Evolutionary conservation across 1,139 yeast species (phyloP), one percentile per base, ranked within the genome.

Genomic region (Suhomyces choctaworum): DNA sequence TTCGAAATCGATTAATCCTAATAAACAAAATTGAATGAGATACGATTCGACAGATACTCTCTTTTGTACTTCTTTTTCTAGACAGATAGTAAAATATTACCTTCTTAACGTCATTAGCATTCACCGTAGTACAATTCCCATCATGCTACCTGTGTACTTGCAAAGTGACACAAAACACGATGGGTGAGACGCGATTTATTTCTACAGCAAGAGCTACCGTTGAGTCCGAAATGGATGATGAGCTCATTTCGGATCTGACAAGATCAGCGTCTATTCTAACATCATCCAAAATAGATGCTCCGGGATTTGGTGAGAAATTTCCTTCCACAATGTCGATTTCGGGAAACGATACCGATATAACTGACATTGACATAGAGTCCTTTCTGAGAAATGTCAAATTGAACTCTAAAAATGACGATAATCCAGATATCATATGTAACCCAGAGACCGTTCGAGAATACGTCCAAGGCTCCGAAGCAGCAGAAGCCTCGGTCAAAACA

Each of bases 351-450:
- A 41, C 48, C 7, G 52, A 46, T 15, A 25, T 46, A 5, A 50
- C 56, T 4, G 56, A 53, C 20, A 37, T 46, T 8, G 57, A 52
- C 25, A 29, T 32, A 10, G 48, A 39, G 13, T 40, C 49, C n/a
- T 27, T 30, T 13, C 11, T 34, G 15, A 27, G 16, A 17, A 14
- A 21, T 16, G 17, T 17, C 12, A 17, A 17, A 17, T 7, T 8
- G 8, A 17, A 17, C 8, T 6, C 8, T 6, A 8, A 6, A 8
- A 6, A 7, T 6, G 8, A 17, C 20, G 20, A 7, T 7, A 6
- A 17, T 6, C 6, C 6, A 17, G 8, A 8, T 8, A 7, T 7
- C 20, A 17, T 17, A 8, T 6, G 6, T 6, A 17, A 17, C 8
- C 7, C 7, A 8, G 6, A 8, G 6, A 8, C 6, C 6, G 6